A percentile compares a stretch with the other conserved stretches of the same genome.
phyloP scores from a whole-genome alignment of 2,329 filamentous ascomycete species.

The Fusarium napiforme region DNA sequence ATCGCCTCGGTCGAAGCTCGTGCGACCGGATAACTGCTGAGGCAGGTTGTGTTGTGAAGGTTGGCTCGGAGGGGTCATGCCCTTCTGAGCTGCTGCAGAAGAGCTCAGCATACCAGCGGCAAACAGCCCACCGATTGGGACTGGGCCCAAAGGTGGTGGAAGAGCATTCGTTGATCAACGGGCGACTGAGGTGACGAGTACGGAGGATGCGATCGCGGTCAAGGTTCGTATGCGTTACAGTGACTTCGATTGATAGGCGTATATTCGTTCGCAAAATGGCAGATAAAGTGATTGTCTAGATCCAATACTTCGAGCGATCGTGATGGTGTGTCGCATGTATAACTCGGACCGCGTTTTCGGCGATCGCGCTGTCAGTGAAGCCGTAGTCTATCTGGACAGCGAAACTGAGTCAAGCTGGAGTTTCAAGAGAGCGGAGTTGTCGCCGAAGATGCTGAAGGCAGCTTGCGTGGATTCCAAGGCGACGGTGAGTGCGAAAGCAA shows the following conservation, averaged over 20 bases:
- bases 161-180: slow-evolving; percentile 51
- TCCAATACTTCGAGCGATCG: neutral
- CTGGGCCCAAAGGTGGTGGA: slow-evolving; percentile 50
- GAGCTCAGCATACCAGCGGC: slow-evolving; percentile 49
- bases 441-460: slow-evolving; percentile 17
- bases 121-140: slow-evolving; percentile 53
- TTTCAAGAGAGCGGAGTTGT: slow-evolving; percentile 36
- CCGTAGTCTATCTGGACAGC: slow-evolving; percentile 3
- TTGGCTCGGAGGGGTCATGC: slow-evolving; percentile 48
- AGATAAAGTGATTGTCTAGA: neutral
- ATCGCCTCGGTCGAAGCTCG: slow-evolving; percentile 65
- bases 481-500: slow-evolving; percentile 22
- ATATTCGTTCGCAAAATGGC: slow-evolving; percentile 1
- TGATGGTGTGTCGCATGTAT: neutral
- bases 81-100: slow-evolving; percentile 48
- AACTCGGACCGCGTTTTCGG: slow-evolving; percentile 13
- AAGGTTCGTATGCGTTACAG: slow-evolving; percentile 10
- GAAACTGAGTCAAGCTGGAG: slow-evolving; percentile 21
- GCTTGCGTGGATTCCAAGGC: slow-evolving; percentile 41
- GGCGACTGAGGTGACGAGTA: slow-evolving; percentile 18
- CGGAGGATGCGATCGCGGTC: slow-evolving; percentile 29
- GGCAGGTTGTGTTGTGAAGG: slow-evolving; percentile 52
- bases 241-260: slow-evolving; percentile 7
- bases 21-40: slow-evolving; percentile 43
- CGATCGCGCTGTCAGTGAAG: slow-evolving; percentile 8